A percentile compares a stretch with the other conserved stretches of the same genome.
phyloP scores from a whole-genome alignment of 257 asterid genomes.

The Fraxinus anomala region DNA sequence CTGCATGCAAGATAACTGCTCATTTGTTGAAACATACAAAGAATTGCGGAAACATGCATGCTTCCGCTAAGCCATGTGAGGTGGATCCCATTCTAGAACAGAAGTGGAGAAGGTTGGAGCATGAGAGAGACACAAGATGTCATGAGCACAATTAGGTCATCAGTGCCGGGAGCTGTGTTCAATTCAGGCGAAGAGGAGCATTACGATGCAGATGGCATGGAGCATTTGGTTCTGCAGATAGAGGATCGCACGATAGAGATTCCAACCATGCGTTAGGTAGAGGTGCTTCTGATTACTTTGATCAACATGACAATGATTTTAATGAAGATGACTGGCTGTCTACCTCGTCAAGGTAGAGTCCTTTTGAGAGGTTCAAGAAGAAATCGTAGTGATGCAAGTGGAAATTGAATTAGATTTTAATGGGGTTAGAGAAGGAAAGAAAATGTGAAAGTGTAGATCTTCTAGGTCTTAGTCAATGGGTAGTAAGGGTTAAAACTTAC shows the following conservation, averaged over 20 bases:
- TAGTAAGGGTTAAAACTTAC: slow-evolving; percentile 26
- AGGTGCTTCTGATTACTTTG: slow-evolving; percentile 41
- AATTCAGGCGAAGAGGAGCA: slow-evolving; percentile 74
- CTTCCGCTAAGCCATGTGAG: slow-evolving; percentile 80
- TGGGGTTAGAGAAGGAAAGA: slow-evolving; percentile 33
- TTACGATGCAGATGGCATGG: slow-evolving; percentile 42
- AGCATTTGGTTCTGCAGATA: slow-evolving; percentile 71
- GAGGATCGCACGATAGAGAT: slow-evolving; percentile 45
- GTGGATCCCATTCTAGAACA: slow-evolving; percentile 81
- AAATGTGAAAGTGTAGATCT: slow-evolving; percentile 31
- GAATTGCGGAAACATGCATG: slow-evolving; percentile 86
- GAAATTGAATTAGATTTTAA: slow-evolving; percentile 36
- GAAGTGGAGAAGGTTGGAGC: slow-evolving; percentile 87
- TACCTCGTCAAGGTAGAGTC: slow-evolving; percentile 64
- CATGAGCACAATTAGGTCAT: slow-evolving; percentile 82
- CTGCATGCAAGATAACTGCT: slow-evolving; percentile 85
- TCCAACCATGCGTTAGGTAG: slow-evolving; percentile 30
- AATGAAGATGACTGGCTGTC: slow-evolving; percentile 41
- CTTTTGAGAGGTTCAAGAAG: slow-evolving; percentile 40
- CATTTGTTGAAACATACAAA: slow-evolving; percentile 70
- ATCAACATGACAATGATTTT: slow-evolving; percentile 44
- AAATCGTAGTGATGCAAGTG: slow-evolving; percentile 56
- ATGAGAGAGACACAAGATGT: slow-evolving; percentile 85
- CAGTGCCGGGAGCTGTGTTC: slow-evolving; percentile 81
- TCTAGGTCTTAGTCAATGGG: slow-evolving; percentile 38